phyloP scores from a whole-genome alignment of 768 basidiomycete genomes.

The Trametes cingulata region DNA sequence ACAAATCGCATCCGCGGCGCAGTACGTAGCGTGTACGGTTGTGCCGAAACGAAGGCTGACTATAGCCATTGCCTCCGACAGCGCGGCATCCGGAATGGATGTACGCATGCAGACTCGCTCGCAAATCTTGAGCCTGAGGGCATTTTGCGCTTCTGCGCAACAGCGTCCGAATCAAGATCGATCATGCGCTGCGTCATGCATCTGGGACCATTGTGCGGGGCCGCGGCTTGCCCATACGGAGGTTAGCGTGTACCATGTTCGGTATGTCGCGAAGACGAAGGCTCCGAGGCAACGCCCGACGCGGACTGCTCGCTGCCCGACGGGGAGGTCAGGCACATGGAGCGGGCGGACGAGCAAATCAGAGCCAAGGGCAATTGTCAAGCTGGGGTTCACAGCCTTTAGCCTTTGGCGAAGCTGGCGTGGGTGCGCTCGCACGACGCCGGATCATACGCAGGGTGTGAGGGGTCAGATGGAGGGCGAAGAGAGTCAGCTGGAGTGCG shows the following conservation, averaged over 20 bases:
- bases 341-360: constrained; percentile 1
- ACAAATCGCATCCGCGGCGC: neutral
- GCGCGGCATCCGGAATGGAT: neutral
- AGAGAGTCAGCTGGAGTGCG: constrained; percentile 17
- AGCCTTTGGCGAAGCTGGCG: constrained; percentile 16
- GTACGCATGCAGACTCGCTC: neutral
- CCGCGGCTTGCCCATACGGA: constrained; percentile 4
- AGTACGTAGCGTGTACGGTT: neutral
- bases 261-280: constrained; percentile 8
- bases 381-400: constrained; percentile 5
- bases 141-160: neutral
- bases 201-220: neutral
- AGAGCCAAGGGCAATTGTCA: neutral
- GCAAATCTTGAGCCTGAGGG: neutral
- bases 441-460: constrained; percentile 12
- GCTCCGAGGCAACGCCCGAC: neutral
- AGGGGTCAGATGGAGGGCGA: constrained; percentile 4
- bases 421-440: constrained; percentile 10
- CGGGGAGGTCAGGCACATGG: neutral
- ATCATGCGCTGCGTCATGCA: constrained; percentile 6
- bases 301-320: constrained; percentile 11
- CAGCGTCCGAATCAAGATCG: constrained; percentile 1
- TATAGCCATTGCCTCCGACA: neutral
- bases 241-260: constrained; percentile 2
- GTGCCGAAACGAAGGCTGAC: neutral